phyloP scores from a whole-genome alignment of 2,329 filamentous ascomycete species.

The Aspergillus pseudoglaucus region DNA sequence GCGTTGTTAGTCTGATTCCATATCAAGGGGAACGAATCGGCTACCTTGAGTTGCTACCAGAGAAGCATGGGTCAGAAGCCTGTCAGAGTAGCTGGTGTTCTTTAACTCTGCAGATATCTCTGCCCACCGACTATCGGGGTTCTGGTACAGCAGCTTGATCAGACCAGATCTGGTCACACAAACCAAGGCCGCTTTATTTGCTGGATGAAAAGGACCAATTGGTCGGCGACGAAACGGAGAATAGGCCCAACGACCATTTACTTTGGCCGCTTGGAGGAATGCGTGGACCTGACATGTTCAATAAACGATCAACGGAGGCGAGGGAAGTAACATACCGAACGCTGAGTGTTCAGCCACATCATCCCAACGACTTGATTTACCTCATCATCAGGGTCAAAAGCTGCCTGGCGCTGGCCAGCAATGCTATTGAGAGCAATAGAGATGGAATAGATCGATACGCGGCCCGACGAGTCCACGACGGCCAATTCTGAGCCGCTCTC shows the following conservation, averaged over 20 bases:
- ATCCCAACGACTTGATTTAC: conserved; percentile 72
- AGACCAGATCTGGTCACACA: conserved; percentile 68
- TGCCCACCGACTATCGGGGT: conserved; percentile 64
- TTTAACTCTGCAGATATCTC: conserved; percentile 70
- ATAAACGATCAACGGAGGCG: conserved; percentile 1
- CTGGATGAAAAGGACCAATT: conserved; percentile 62
- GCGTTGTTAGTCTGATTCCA: conserved; percentile 7
- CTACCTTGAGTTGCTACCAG: conserved; percentile 67
- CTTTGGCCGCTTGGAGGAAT: conserved; percentile 57
- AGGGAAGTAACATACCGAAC: conserved; percentile 37
- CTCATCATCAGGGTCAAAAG: conserved; percentile 66
- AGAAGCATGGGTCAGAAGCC: conserved; percentile 73
- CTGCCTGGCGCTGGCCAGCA: conserved; percentile 54
- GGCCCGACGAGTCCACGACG: conserved; percentile 70
- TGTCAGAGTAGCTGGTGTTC: conserved; percentile 63
- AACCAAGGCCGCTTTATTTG: conserved; percentile 65
- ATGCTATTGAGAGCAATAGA: conserved; percentile 68
- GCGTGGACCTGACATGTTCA: conserved; percentile 28
- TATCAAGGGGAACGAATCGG: conserved; percentile 5
- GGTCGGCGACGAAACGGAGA: conserved; percentile 60
- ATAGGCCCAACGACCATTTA: conserved; percentile 60
- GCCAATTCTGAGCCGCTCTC: conserved; percentile 72
- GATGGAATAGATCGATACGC: conserved; percentile 68
- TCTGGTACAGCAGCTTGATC: conserved; percentile 70
- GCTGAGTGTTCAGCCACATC: conserved; percentile 69